Conservation (phyloP, 2,329 filamentous ascomycete genomes). For the Paradendryphiella salina region DNA sequence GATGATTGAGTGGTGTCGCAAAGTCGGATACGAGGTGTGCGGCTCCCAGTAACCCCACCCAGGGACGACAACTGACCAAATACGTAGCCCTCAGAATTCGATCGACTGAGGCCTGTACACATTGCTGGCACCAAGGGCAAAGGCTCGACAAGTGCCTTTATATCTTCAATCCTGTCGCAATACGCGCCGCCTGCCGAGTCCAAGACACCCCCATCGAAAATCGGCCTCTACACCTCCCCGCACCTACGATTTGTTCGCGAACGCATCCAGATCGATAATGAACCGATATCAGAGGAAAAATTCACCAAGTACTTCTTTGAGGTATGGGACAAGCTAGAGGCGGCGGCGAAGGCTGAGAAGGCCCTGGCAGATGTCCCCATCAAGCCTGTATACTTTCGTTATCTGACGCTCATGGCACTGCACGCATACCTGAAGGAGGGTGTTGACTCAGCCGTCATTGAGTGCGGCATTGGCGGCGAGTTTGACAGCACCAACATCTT, state of each 20-base stretch:
- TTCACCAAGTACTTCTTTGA: constrained; percentile 84
- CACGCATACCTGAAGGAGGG: constrained; percentile 78
- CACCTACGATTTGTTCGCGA: constrained; percentile 83
- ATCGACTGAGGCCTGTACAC: constrained; percentile 69
- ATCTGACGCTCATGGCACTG: constrained; percentile 83
- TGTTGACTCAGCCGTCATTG: constrained; percentile 77
- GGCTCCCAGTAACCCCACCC: constrained; percentile 21
- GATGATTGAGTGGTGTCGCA: constrained; percentile 75
- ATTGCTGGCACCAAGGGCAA: constrained; percentile 95
- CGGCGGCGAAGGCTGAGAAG: constrained; percentile 57
- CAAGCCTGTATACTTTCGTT: constrained; percentile 92
- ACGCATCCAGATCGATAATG: constrained; percentile 78
- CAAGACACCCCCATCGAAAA: constrained; percentile 52
- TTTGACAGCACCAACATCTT: constrained; percentile 92
- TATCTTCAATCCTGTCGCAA: constrained; percentile 74
- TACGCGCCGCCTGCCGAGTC: constrained; percentile 53
- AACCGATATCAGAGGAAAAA: constrained; percentile 66
- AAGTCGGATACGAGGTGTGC: constrained; percentile 73
- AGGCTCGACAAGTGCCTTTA: constrained; percentile 82
- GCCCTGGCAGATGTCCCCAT: constrained; percentile 55
- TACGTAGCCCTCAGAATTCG: constrained; percentile 62
- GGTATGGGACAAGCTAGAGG: constrained; percentile 72
- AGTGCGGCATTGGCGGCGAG: constrained; percentile 93
- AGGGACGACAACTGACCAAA: constrained; percentile 10
- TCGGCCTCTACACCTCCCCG: constrained; percentile 84